Evolutionary conservation across 768 basidiomycete genomes (phyloP), one percentile per base, ranked within the genome.

Genomic region (Mycena vitilis): DNA sequence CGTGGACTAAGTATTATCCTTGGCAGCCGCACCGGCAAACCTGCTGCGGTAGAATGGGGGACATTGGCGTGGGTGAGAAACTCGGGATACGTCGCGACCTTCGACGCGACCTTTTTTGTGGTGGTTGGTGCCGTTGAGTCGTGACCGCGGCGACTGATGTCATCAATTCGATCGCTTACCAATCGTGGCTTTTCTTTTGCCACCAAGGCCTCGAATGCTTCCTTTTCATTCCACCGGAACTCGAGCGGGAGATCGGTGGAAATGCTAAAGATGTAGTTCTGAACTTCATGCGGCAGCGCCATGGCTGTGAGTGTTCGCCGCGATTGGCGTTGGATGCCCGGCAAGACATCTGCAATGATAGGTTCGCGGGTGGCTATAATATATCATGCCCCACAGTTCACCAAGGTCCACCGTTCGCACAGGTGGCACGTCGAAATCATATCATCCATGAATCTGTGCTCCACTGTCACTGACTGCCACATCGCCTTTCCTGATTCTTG

Each of bases 401-500:
- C 81, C 45, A 77, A 76, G 34, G 74, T 81, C 63, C 5, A 78
- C 77, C 45, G 80, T 80, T 38, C 77, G 81, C 47, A 78, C 74
- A 58, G 78, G 80, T 81, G n/a, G n/a, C n/a, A 68, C 44, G 77
- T 68, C 11, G 13, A n/a, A n/a, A n/a, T 30, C 30, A 30, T 30
- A 16, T 16, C 47, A 42, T 30, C 20, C 37, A 40, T 38, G 25
- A 12, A 36, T n/a, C 4, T 23, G 38, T 40, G 7, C 5, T 13
- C 56, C 13, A 8, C 38, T 18, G n/a, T 58, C 0, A 34, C 20
- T 22, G 38, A 34, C 12, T 56, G 45, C 48, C 5, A 30, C 64
- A 83, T 83, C 49, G 82, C 81, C 8, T 73, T 83, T 36, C 82
- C 82, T 82, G 13, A 81, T 79, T 5, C 80, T 80, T 4, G 78